Evolutionary conservation across 2,329 filamentous ascomycete genomes (phyloP).

Genomic region (Ceratocystis lukuohia): DNA sequence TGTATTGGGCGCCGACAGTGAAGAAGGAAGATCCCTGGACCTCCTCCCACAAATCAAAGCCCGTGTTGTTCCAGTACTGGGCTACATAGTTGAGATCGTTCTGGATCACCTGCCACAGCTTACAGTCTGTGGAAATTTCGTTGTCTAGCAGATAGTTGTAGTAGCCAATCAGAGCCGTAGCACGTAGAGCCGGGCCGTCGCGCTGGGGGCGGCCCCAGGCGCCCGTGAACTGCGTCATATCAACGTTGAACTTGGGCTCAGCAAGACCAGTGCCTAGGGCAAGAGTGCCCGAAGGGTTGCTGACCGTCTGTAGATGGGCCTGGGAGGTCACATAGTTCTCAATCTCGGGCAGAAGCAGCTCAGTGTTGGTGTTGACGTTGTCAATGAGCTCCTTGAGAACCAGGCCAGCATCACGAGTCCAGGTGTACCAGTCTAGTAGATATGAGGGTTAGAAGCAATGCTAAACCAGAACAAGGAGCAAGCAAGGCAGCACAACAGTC

Average conservation of each 20-base stretch:
- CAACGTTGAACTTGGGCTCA: slow-evolving; percentile 60
- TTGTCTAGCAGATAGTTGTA: slow-evolving; percentile 57
- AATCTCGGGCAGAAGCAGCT: slow-evolving; percentile 44
- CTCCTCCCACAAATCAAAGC: slow-evolving; percentile 77
- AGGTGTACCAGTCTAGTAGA: slow-evolving; percentile 60
- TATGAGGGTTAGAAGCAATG: background rate
- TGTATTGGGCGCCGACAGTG: slow-evolving; percentile 55
- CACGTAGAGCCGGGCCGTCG: slow-evolving; percentile 65
- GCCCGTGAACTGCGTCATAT: slow-evolving; percentile 50
- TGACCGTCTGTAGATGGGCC: slow-evolving; percentile 50
- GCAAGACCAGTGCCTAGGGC: slow-evolving; percentile 44
- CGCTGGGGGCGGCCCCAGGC: slow-evolving; percentile 65
- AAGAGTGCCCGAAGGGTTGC: slow-evolving; percentile 53
- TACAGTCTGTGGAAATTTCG: slow-evolving; percentile 39
- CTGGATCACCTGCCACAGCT: slow-evolving; percentile 58
- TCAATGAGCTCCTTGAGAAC: slow-evolving; percentile 58
- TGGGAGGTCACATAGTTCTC: slow-evolving; percentile 56
- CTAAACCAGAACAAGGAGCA: background rate
- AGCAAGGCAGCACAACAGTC: background rate
- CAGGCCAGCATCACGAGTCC: slow-evolving; percentile 62
- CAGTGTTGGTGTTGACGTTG: slow-evolving; percentile 40
- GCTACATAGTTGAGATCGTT: slow-evolving; percentile 67
- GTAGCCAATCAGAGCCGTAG: slow-evolving; percentile 59
- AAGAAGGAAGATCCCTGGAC: slow-evolving; percentile 67
- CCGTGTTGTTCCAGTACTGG: slow-evolving; percentile 54